Evolutionary conservation across 768 basidiomycete species (phyloP).

Genomic region (Pleurotus pulmonarius): DNA sequence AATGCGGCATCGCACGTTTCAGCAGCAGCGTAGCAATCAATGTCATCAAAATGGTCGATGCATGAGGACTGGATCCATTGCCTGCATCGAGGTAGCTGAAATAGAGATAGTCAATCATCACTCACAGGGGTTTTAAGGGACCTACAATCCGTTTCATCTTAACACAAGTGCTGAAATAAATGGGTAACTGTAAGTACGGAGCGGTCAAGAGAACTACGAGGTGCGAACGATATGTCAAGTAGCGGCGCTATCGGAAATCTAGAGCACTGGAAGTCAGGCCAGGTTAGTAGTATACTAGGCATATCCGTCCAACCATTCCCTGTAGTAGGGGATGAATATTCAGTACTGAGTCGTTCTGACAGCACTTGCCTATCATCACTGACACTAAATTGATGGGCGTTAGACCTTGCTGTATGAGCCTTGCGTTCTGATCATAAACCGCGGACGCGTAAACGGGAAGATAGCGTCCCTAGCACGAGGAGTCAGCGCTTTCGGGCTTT

Average conservation of each 20-base stretch:
- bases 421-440: conserved; percentile 68
- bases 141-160: conserved; percentile 56
- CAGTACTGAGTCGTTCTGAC: background rate
- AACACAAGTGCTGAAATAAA: conserved; percentile 40
- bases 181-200: conserved; percentile 18
- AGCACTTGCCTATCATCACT: conserved; percentile 57
- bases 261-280: conserved; percentile 53
- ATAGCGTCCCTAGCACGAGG: conserved; percentile 51
- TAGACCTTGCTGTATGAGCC: conserved; percentile 48
- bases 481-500: background rate
- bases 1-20: conserved; percentile 58
- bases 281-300: conserved; percentile 36
- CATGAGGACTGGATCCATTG: conserved; percentile 52
- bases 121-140: conserved; percentile 5
- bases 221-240: conserved; percentile 28
- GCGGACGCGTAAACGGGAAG: conserved; percentile 73
- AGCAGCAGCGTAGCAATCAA: conserved; percentile 60
- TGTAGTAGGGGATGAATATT: conserved; percentile 8
- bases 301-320: conserved; percentile 66
- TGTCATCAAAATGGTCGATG: conserved; percentile 58
- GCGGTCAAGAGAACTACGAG: too few relatives aligned
- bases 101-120: background rate
- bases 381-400: conserved; percentile 61
- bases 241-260: conserved; percentile 40
- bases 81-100: conserved; percentile 60